These are phyloP conservation scores for Apiospora kogelbergensis DNA, from an alignment of 2,329 filamentous ascomycete genomes.

Conservation along the genomic window DNA sequence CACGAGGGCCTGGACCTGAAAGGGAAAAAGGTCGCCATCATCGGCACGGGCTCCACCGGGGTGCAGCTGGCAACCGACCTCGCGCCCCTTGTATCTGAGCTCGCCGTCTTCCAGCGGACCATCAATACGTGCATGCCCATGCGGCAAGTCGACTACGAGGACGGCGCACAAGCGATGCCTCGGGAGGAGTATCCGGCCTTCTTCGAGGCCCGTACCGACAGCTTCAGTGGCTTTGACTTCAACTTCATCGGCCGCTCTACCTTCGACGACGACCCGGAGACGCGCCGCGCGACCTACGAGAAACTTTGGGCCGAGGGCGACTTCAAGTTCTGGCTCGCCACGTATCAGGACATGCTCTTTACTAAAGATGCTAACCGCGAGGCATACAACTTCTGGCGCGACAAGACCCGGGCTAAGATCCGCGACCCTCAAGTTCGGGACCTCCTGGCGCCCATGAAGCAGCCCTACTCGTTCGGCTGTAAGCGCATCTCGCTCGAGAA, in stretches of 20 bases:
- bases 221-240: conserved; percentile 59
- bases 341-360: conserved; percentile 51
- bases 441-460: conserved; percentile 48
- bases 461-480: conserved; percentile 52
- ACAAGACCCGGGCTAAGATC: conserved; percentile 48
- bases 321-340: conserved; percentile 51
- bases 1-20: conserved; percentile 51
- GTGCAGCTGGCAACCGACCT: conserved; percentile 63
- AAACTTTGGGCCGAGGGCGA: conserved; percentile 48
- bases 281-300: conserved; percentile 48
- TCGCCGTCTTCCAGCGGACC: conserved; percentile 64
- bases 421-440: conserved; percentile 45
- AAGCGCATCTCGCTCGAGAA: conserved; percentile 38
- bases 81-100: conserved; percentile 45
- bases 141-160: conserved; percentile 43
- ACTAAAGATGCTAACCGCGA: conserved; percentile 46
- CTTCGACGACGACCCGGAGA: conserved; percentile 49
- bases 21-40: conserved; percentile 59
- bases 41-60: conserved; percentile 63
- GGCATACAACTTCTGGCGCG: conserved; percentile 53
- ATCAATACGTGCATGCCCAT: conserved; percentile 65
- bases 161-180: conserved; percentile 36
- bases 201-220: conserved; percentile 50
- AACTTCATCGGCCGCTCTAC: conserved; percentile 54
- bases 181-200: conserved; percentile 51